Evolutionary conservation across 1,139 yeast genomes (phyloP).

Genomic region (Blastobotrys aristatus): DNA sequence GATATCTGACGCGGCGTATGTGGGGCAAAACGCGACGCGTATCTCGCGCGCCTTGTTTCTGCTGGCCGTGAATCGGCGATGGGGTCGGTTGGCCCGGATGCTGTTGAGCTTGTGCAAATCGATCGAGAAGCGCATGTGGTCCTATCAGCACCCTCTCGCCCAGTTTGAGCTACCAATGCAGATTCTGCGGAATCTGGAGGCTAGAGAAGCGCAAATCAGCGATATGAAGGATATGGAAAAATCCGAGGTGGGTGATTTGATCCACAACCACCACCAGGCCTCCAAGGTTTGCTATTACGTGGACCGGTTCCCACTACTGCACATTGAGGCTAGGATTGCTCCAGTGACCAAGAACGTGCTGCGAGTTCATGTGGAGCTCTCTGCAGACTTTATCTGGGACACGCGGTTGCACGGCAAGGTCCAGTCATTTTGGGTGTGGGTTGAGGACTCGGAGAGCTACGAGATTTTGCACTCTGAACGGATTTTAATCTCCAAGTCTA

Average conservation of each 20-base stretch:
- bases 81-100: slow-evolving; percentile 77
- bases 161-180: slow-evolving; percentile 47
- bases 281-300: slow-evolving; percentile 52
- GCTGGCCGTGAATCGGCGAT: slow-evolving; percentile 78
- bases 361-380: slow-evolving; percentile 66
- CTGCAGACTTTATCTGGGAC: slow-evolving; percentile 84
- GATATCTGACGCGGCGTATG: slow-evolving; percentile 82
- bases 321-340: slow-evolving; percentile 74
- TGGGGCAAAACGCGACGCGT: slow-evolving; percentile 93
- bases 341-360: slow-evolving; percentile 87
- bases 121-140: slow-evolving; percentile 80
- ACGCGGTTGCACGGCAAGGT: slow-evolving; percentile 72
- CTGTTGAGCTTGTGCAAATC: slow-evolving; percentile 80
- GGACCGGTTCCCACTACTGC: slow-evolving; percentile 68
- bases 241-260: slow-evolving; percentile 79
- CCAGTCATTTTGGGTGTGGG: slow-evolving; percentile 91
- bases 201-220: slow-evolving; percentile 64
- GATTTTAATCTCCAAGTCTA: slow-evolving; percentile 54
- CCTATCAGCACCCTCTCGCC: slow-evolving; percentile 82
- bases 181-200: slow-evolving; percentile 50
- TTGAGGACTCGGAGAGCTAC: slow-evolving; percentile 65
- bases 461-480: slow-evolving; percentile 79
- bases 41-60: slow-evolving; percentile 86
- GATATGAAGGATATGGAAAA: slow-evolving; percentile 67
- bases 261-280: slow-evolving; percentile 78